Conservation (phyloP, 2,329 filamentous ascomycete species). For the Zasmidium angulare region DNA sequence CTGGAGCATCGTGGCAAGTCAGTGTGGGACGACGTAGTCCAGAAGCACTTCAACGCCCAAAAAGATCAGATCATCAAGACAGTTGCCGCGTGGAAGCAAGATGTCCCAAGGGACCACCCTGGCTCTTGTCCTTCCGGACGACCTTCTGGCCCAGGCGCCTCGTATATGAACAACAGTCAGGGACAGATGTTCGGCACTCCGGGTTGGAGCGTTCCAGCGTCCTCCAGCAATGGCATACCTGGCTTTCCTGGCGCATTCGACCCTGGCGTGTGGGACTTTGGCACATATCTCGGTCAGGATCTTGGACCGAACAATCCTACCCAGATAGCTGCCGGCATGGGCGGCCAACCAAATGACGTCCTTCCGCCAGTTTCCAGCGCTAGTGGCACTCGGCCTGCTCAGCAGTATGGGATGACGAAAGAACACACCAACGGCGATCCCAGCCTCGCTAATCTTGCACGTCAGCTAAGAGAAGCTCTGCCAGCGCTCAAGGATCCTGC, state of each 20-base stretch:
- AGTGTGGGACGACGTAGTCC: conserved; percentile 17
- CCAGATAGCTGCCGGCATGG: no score
- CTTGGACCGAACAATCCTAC: no score
- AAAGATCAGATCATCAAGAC: conserved; percentile 12
- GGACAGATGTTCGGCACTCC: no score
- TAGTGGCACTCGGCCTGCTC: neutral
- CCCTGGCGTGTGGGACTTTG: no score
- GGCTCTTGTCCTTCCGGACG: neutral
- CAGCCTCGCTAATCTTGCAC: neutral
- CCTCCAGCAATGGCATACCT: no score
- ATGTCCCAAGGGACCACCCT: neutral
- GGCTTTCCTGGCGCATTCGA: no score
- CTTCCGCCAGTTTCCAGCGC: neutral
- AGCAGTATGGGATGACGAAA: neutral
- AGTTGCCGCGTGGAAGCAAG: conserved; percentile 8
- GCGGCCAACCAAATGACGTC: no score
- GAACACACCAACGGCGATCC: neutral
- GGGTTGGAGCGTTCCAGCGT: no score
- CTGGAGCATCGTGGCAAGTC: conserved; percentile 19
- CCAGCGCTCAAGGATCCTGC: neutral
- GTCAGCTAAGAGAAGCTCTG: neutral
- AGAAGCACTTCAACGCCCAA: conserved; percentile 12
- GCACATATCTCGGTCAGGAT: no score
- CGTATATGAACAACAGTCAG: no score
- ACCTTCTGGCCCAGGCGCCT: neutral